Conservation (phyloP, 495 filamentous ascomycete species). For the Aspergillus ostianus region DNA sequence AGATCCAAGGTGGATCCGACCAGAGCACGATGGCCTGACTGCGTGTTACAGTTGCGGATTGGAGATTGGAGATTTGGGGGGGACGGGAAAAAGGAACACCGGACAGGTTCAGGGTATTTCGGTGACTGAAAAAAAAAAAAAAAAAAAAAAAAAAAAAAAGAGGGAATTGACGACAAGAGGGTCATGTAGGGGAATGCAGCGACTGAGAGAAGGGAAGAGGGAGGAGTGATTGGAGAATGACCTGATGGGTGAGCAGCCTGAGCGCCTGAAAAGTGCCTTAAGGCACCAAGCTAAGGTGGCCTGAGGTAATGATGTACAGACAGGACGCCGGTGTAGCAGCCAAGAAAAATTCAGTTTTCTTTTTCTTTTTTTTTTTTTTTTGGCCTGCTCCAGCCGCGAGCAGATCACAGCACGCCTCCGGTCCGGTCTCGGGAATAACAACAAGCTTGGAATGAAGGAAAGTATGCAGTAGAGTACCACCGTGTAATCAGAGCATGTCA, state of each 20-base stretch:
- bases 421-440: slow-evolving; percentile 15
- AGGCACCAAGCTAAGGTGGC: slow-evolving; percentile 21
- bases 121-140: background rate
- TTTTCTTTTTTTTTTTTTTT: too few species aligned
- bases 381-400: slow-evolving; percentile 11
- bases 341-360: too few species aligned
- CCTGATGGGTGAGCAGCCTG: slow-evolving; percentile 20
- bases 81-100: too few species aligned
- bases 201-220: too few species aligned
- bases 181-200: background rate
- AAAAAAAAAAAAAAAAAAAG: background rate
- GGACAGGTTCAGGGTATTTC: too few species aligned
- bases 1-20: slow-evolving; percentile 28
- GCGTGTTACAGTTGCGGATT: slow-evolving; percentile 8
- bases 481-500: too few species aligned
- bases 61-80: background rate
- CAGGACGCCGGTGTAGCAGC: too few species aligned
- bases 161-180: slow-evolving; percentile 3
- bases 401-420: slow-evolving; percentile 17
- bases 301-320: slow-evolving; percentile 3
- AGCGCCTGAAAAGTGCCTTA: slow-evolving; percentile 18
- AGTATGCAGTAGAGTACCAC: background rate
- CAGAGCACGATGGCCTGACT: slow-evolving; percentile 41
- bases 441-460: slow-evolving; percentile 1
- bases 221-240: background rate